These are phyloP conservation scores for Meyerozyma smithsonii DNA, from an alignment of 1,139 yeast species.

Conservation along the genomic window DNA sequence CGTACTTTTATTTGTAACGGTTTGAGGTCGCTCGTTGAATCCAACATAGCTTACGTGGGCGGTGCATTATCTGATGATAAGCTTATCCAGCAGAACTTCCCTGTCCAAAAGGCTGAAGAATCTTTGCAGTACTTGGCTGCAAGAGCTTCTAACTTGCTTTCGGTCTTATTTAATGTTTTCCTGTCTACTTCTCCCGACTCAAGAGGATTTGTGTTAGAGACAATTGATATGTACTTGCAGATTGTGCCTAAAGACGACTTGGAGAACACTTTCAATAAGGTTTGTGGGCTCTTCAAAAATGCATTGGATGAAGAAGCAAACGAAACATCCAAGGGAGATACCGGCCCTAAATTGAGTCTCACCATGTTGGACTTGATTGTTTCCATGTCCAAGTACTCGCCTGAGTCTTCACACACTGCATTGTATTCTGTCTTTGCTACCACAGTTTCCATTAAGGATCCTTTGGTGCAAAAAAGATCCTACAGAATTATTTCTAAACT, in stretches of 20 bases:
- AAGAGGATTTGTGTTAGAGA: conserved; percentile 78
- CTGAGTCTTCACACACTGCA: conserved; percentile 64
- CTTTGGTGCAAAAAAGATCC: conserved; percentile 82
- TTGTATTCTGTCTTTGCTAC: conserved; percentile 72
- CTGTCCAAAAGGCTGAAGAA: conserved; percentile 49
- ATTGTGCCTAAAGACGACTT: conserved; percentile 68
- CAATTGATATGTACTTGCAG: conserved; percentile 75
- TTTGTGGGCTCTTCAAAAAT: conserved; percentile 69
- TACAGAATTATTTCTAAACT: conserved; percentile 74
- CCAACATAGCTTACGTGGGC: conserved; percentile 58
- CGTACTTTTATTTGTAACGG: conserved; percentile 81
- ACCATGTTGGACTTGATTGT: conserved; percentile 92
- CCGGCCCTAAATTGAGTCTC: conserved; percentile 55
- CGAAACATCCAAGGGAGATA: conserved; percentile 15
- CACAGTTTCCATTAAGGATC: conserved; percentile 54
- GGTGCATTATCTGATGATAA: conserved; percentile 57
- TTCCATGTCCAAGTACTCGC: conserved; percentile 80
- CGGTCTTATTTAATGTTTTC: conserved; percentile 87
- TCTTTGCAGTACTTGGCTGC: conserved; percentile 60
- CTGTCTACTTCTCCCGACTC: conserved; percentile 81
- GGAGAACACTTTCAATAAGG: conserved; percentile 75
- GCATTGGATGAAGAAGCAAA: conserved; percentile 63
- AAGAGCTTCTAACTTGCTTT: conserved; percentile 69
- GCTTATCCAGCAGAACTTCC: conserved; percentile 56
- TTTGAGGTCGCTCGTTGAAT: conserved; percentile 71